Evolutionary conservation across 257 asterid species (phyloP).

Genomic region (Leptodermis oblonga): DNA sequence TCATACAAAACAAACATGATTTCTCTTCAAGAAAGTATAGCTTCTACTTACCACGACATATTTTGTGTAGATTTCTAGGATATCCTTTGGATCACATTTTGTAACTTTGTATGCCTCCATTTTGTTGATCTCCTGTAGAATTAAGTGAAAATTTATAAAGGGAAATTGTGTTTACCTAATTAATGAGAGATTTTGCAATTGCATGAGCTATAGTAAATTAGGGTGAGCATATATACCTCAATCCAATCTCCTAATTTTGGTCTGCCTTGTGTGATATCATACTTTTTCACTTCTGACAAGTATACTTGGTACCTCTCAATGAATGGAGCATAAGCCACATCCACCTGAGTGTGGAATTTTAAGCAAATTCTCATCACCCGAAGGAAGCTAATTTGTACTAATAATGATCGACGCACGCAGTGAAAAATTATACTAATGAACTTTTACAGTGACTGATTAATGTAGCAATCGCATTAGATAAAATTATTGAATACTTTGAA

Average conservation of each 20-base stretch:
- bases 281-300: conserved; percentile 49
- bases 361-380: too few relatives aligned
- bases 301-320: conserved; percentile 58
- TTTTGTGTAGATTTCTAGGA: conserved; percentile 46
- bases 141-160: too few relatives aligned
- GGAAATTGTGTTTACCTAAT: too few relatives aligned
- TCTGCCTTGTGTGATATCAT: conserved; percentile 55
- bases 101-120: conserved; percentile 69
- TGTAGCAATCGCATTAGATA: too few relatives aligned
- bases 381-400: too few relatives aligned
- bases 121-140: conserved; percentile 67
- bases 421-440: too few relatives aligned
- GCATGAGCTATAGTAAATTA: background rate
- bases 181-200: too few relatives aligned
- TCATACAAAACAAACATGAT: too few relatives aligned
- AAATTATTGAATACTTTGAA: too few relatives aligned
- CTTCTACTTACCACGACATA: conserved; percentile 60
- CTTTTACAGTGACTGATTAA: too few relatives aligned
- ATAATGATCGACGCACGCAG: too few relatives aligned
- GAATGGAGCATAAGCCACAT: conserved; percentile 74
- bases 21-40: too few relatives aligned
- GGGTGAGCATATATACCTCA: conserved; percentile 52
- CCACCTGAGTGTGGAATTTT: conserved; percentile 44
- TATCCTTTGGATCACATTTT: conserved; percentile 51
- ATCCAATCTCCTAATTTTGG: conserved; percentile 65